Evolutionary conservation across 108 stramenopile genomes (phyloP), one percentile per base, ranked within the genome.

Genomic region (Tribonema minus): DNA sequence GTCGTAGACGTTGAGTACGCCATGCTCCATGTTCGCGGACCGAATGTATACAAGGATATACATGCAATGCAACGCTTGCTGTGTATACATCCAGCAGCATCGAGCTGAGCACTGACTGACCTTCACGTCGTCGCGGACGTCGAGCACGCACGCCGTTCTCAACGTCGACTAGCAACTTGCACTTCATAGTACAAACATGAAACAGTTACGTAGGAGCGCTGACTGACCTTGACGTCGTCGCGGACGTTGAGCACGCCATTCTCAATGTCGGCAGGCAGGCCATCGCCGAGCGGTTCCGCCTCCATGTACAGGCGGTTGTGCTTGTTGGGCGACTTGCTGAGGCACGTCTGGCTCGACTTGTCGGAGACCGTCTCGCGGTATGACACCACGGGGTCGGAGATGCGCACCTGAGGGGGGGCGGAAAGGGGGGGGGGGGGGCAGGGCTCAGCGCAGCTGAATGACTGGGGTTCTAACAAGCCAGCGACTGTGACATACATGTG

Each of bases 241-340:
- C 90, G 90, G 71, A 94, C 83, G 62, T 68, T 86, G 68, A 98
- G 87, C 59, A 91, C 91, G 86, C 95, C 96, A 61, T 96, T 92
- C 84, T 99, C 98, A 85, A 99, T 95, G 62, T 95, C 97, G 61
- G 80, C 90, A 77, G 91, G 89, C 23, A 99, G 90, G 79, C 95
- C 97, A 25, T 90, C 81, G 54, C 87, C 84, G 41, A 99, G 84
- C 32, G 92, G 82, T 68, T 88, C 88, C 54, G 92, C 96, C 79
- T 91, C 91, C 38, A 93, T 86, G 87, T 96, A 97, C 60, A 99
- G 95, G 90, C 98, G 95, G 85, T 99, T 99, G 93, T 99, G 98
- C 92, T 99, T 99, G 95, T 99, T 99, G 80, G 97, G 94, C 59
- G 96, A 97, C 95, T 99, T 99, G 87, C 96, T 94, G 64, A 99